A percentile compares a stretch with the other conserved stretches of the same genome.
These are phyloP conservation scores for Lathyrus tuberosus DNA, from an alignment of 306 rosid species.

Conservation along the genomic window DNA sequence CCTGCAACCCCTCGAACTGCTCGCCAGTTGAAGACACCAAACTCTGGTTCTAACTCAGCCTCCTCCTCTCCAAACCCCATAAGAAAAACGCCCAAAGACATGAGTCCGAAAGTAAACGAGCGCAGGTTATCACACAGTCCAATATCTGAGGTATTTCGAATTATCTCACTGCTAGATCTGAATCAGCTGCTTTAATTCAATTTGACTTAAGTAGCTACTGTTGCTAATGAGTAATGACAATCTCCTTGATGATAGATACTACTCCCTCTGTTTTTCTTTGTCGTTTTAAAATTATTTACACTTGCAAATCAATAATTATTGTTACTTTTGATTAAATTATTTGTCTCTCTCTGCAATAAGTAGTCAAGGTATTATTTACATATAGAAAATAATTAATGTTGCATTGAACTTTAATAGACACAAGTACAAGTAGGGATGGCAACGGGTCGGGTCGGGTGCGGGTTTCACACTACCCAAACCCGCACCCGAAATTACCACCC, in stretches of 20 bases:
- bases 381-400: too few relatives aligned
- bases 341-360: too few relatives aligned
- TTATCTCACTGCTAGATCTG: constrained; percentile 2
- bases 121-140: constrained; percentile 68
- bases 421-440: too few relatives aligned
- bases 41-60: constrained; percentile 52
- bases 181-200: not conserved
- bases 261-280: too few relatives aligned
- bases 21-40: constrained; percentile 55
- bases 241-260: constrained; percentile 5
- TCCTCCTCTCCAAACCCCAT: constrained; percentile 57
- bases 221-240: not conserved
- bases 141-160: constrained; percentile 63
- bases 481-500: too few relatives aligned
- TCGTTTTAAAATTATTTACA: too few relatives aligned
- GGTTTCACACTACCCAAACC: too few relatives aligned
- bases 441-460: too few relatives aligned
- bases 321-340: too few relatives aligned
- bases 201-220: not conserved
- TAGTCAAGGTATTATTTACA: too few relatives aligned
- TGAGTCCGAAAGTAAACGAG: constrained; percentile 64
- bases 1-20: constrained; percentile 63
- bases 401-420: too few relatives aligned
- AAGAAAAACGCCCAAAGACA: constrained; percentile 56
- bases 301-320: too few relatives aligned